These are phyloP conservation scores for Hyaloscypha hepaticicola DNA, from an alignment of 495 filamentous ascomycete species.

Conservation along the genomic window DNA sequence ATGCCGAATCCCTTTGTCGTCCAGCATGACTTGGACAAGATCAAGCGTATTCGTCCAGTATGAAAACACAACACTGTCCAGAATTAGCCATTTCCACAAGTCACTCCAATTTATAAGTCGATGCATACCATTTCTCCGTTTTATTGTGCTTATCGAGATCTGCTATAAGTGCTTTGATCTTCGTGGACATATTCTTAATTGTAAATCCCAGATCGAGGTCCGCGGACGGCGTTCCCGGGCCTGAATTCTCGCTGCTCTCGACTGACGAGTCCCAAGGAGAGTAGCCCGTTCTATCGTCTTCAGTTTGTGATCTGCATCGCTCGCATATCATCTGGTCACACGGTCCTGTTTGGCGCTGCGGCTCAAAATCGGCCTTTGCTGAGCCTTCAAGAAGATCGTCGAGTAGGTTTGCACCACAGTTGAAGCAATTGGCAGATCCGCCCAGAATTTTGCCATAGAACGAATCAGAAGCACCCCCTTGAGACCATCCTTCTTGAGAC, in stretches of 20 bases:
- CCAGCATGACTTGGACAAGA: conserved; percentile 4
- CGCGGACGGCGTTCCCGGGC: background rate
- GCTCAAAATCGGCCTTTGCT: background rate
- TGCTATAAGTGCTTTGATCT: background rate
- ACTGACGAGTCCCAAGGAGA: background rate
- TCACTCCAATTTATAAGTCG: background rate
- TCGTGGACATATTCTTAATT: background rate
- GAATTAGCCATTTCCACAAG: background rate
- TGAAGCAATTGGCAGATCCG: background rate
- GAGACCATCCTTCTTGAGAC: background rate
- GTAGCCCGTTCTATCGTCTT: background rate
- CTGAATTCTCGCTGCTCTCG: background rate
- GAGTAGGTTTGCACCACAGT: background rate
- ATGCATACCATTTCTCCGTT: background rate
- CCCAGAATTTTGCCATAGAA: background rate
- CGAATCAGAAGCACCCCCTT: background rate
- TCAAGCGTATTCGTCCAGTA: conserved; percentile 17
- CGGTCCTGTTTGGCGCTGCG: background rate
- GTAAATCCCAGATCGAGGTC: background rate
- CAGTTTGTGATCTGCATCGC: background rate
- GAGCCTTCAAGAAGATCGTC: background rate
- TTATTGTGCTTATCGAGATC: background rate
- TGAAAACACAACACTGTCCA: background rate
- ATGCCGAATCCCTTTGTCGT: background rate
- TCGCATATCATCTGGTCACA: background rate